Percentiles rank a stretch among this genome's conserved stretches.
phyloP scores from a whole-genome alignment of 2,329 filamentous ascomycete genomes.

The Graphilbum sp. region DNA sequence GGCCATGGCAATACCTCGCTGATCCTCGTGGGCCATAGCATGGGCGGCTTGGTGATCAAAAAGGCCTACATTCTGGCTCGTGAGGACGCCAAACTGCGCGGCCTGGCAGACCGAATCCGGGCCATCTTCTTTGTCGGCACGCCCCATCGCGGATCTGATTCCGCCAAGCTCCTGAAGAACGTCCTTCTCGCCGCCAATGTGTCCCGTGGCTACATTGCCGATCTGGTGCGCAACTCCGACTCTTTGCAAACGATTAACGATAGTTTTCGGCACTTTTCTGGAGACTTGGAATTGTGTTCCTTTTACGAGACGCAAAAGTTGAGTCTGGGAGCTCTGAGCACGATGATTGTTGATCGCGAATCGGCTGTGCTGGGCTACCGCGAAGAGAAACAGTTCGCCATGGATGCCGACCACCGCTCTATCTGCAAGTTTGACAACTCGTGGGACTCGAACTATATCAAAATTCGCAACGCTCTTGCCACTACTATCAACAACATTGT shows the following conservation, averaged over 20 bases:
- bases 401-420: conserved; percentile 15
- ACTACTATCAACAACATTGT: conserved; percentile 6
- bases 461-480: conserved; percentile 11
- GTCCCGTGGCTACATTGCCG: conserved; percentile 9
- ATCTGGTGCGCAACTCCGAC: conserved; percentile 10
- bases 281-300: conserved; percentile 11
- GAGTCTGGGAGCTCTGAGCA: conserved; percentile 4
- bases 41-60: conserved; percentile 20
- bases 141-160: conserved; percentile 16
- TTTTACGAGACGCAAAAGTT: conserved; percentile 14
- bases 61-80: conserved; percentile 15
- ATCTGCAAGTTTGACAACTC: conserved; percentile 16
- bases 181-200: conserved; percentile 10
- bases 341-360: conserved; percentile 10
- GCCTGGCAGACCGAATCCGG: conserved; percentile 10
- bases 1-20: conserved; percentile 10
- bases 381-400: conserved; percentile 11
- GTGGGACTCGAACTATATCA: conserved; percentile 12
- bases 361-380: conserved; percentile 13
- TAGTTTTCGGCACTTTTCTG: conserved; percentile 11
- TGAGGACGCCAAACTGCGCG: conserved; percentile 6
- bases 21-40: conserved; percentile 18
- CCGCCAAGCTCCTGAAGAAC: conserved; percentile 12
- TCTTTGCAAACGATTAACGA: conserved; percentile 13
- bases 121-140: conserved; percentile 17